These are phyloP conservation scores for Apiospora marii DNA, from an alignment of 2,329 filamentous ascomycete species.

Conservation along the genomic window DNA sequence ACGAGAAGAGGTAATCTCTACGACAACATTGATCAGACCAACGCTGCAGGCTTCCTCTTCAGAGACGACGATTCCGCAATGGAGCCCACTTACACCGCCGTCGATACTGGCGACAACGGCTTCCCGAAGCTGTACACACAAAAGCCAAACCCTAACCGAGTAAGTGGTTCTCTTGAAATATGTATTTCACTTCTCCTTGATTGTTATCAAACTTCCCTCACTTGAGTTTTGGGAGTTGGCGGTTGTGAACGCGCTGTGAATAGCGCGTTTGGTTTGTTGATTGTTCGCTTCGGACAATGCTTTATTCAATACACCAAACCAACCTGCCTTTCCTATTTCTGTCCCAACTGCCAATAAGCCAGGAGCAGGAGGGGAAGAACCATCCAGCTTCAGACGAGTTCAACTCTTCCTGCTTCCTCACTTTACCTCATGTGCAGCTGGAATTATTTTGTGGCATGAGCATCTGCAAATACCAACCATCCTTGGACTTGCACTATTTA, in stretches of 20 bases:
- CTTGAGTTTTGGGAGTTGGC: neutral
- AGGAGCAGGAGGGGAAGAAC: neutral
- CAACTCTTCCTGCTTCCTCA: neutral
- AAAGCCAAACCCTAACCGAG: slow-evolving; percentile 55
- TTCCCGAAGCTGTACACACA: slow-evolving; percentile 85
- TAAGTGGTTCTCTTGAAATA: slow-evolving; percentile 44
- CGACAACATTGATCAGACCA: slow-evolving; percentile 80
- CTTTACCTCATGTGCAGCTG: neutral
- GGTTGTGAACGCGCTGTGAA: neutral
- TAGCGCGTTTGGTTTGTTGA: slow-evolving; percentile 19
- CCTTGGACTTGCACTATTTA: neutral
- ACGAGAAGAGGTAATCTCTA: slow-evolving; percentile 74
- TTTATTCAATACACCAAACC: neutral
- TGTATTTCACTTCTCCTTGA: neutral
- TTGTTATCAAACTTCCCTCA: neutral
- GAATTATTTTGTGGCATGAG: neutral
- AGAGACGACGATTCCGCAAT: slow-evolving; percentile 74
- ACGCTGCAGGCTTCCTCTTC: slow-evolving; percentile 86
- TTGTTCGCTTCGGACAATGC: neutral
- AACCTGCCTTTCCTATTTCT: neutral
- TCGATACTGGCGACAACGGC: slow-evolving; percentile 79
- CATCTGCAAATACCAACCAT: neutral
- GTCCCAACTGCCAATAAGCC: slow-evolving; percentile 2
- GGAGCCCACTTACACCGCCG: slow-evolving; percentile 73
- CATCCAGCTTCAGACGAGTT: slow-evolving; percentile 30